Conservation (phyloP, 305 asterid genomes). For the Ajuga reptans region DNA sequence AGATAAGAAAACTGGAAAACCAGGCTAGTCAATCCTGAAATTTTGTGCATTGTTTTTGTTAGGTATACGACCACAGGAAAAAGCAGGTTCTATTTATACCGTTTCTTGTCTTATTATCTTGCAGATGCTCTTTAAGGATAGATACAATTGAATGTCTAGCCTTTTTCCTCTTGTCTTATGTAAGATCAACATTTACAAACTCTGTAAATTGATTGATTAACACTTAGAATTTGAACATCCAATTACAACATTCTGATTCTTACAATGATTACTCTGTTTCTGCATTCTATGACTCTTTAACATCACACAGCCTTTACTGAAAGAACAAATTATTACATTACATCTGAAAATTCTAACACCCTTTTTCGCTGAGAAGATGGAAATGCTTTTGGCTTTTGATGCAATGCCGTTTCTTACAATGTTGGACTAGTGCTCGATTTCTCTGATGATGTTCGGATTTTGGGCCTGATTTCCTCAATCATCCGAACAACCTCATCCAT, state of each 20-base stretch:
- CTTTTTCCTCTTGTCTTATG: neutral
- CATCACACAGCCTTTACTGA: neutral
- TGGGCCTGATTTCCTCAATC: conserved; percentile 49
- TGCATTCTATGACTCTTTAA: neutral
- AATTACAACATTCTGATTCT: conserved; percentile 5
- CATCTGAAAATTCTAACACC: conserved; percentile 2
- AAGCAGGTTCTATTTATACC: conserved; percentile 19
- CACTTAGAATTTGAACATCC: conserved; percentile 2
- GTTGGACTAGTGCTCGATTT: conserved; percentile 36
- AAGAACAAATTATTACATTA: conserved; percentile 5
- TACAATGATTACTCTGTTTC: neutral
- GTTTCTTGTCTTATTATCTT: neutral
- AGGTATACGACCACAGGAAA: conserved; percentile 18
- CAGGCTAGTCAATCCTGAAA: conserved; percentile 11
- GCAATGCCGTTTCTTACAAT: conserved; percentile 4
- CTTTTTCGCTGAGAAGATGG: neutral
- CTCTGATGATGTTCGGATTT: conserved; percentile 33
- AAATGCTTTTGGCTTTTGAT: neutral
- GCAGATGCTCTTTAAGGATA: conserved; percentile 3
- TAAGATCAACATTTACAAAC: conserved; percentile 14
- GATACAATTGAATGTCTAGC: conserved; percentile 3
- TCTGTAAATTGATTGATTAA: conserved; percentile 12
- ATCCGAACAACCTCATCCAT: conserved; percentile 56
- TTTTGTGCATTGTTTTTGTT: conserved; percentile 2
- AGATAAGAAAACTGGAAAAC: conserved; percentile 30